phyloP scores from a whole-genome alignment of 2,329 filamentous ascomycete species.

The Xylariomycetidae sp. region DNA sequence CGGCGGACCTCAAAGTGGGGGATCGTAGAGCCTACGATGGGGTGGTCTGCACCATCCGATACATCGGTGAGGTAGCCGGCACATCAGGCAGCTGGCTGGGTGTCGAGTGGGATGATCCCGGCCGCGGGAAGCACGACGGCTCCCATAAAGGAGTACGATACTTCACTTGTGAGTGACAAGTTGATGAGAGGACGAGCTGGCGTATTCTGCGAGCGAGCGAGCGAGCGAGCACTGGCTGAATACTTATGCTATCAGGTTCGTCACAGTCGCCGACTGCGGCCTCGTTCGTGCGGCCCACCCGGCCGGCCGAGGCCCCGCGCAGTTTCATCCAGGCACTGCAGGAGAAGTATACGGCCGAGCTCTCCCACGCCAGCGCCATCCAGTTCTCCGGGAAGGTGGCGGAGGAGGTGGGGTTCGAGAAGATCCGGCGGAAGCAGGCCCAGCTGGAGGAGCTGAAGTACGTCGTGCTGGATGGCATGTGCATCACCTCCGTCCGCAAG shows the following conservation, averaged over 20 bases:
- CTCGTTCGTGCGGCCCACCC: constrained; percentile 78
- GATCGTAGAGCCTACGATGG: constrained; percentile 76
- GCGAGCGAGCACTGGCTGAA: not conserved
- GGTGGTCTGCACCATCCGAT: constrained; percentile 77
- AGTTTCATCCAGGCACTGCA: constrained; percentile 75
- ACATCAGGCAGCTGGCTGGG: constrained; percentile 81
- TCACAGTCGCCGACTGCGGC: constrained; percentile 62
- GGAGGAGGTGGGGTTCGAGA: constrained; percentile 92
- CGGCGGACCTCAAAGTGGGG: constrained; percentile 44
- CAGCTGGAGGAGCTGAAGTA: constrained; percentile 71
- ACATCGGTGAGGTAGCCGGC: constrained; percentile 68
- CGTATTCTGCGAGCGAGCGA: not conserved
- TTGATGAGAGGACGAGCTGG: not conserved
- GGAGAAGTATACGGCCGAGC: constrained; percentile 73
- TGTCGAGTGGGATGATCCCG: constrained; percentile 91
- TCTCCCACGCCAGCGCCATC: constrained; percentile 44
- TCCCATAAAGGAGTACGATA: constrained; percentile 73
- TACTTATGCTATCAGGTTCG: constrained; percentile 39
- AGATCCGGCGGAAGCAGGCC: constrained; percentile 75
- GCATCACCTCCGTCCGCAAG: constrained; percentile 41
- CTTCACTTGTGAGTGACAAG: constrained; percentile 63
- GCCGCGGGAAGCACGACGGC: constrained; percentile 85
- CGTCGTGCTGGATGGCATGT: constrained; percentile 73
- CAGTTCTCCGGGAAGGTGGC: constrained; percentile 74
- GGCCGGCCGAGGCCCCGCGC: constrained; percentile 59